Conservation (phyloP, 208 protist species). For the Leishmania aethiopica region DNA sequence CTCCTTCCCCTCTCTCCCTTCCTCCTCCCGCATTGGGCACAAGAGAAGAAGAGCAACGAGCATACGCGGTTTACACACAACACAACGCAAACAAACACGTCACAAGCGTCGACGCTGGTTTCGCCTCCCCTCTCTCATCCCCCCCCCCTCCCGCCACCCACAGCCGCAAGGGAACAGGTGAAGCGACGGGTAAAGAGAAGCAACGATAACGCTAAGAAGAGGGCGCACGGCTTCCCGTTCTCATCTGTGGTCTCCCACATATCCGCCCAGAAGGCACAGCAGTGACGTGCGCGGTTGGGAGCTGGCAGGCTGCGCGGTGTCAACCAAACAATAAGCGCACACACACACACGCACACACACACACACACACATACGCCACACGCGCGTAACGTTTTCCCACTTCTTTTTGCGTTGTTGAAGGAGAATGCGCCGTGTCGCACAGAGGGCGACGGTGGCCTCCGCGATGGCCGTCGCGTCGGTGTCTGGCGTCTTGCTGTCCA, state of each 20-base stretch:
- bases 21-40: neutral
- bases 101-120: too few species aligned
- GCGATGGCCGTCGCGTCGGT: slow-evolving; percentile 16
- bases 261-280: too few species aligned
- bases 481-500: neutral
- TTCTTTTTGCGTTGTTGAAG: neutral
- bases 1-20: neutral
- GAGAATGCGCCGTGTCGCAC: slow-evolving; percentile 54
- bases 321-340: neutral
- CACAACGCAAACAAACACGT: neutral
- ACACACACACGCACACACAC: neutral
- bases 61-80: neutral
- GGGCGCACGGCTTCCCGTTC: too few species aligned
- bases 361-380: neutral
- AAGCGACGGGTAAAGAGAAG: too few species aligned
- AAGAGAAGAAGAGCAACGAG: too few species aligned
- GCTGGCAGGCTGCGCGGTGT: too few species aligned
- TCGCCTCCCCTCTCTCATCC: too few species aligned
- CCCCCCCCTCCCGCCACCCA: too few species aligned
- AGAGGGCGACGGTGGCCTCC: slow-evolving; percentile 29
- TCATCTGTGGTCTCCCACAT: too few species aligned
- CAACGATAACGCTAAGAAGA: too few species aligned
- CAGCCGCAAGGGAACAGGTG: too few species aligned
- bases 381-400: neutral
- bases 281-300: too few species aligned